Base-by-base conservation (phyloP, 768 basidiomycete genomes). In the Gyrodon lividus region DNA sequence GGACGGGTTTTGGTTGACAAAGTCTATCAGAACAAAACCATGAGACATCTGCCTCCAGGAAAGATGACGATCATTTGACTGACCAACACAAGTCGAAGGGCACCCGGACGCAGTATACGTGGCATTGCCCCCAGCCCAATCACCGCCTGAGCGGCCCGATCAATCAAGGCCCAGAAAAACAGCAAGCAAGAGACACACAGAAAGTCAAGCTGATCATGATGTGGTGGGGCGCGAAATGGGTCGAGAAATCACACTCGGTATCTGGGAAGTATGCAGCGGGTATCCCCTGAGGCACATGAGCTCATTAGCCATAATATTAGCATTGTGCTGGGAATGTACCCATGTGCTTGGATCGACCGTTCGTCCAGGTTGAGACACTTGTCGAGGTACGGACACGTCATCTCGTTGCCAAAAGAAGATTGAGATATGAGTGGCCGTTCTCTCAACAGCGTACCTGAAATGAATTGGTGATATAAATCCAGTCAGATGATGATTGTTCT, bases 241-340 rank as follows among this genome's bases (percentile, higher is more conserved):
- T 66, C 50, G 70, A 57, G 38, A 89, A 72, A 53, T 83, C 70
- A 62, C 86, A 89, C 43, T 73, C 70, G 4, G 74, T 79, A 59
- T 72, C 75, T 3, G 84, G 83, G 70, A 86, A 87, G 59, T 72
- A 72, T 5, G 84, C 86, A 6, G 67, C 62, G 3, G 85, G 84
- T 0, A 69, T 77, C 5, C 84, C 82, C 81, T 81, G 52, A 20
- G 35, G 38, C 19, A 46, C 19, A 44, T 8, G n/a, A 34, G 9
- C 40, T 62, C 63, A 14, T 60, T 60, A 40, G 61, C 60, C 34
- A 61, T 22, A 13, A 61, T 61, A 45, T 61, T 57, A 16, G 45
- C 22, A 33, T 55, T 43, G 24, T 50, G 51, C 54, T 55, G 35
- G 10, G 31, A 30, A 6, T n/a, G 12, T 35, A 65, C 68, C 59